Evolutionary conservation across 2,329 filamentous ascomycete species (phyloP), one percentile per base, ranked within the genome.

Genomic region (Pestalotiopsis sp.): DNA sequence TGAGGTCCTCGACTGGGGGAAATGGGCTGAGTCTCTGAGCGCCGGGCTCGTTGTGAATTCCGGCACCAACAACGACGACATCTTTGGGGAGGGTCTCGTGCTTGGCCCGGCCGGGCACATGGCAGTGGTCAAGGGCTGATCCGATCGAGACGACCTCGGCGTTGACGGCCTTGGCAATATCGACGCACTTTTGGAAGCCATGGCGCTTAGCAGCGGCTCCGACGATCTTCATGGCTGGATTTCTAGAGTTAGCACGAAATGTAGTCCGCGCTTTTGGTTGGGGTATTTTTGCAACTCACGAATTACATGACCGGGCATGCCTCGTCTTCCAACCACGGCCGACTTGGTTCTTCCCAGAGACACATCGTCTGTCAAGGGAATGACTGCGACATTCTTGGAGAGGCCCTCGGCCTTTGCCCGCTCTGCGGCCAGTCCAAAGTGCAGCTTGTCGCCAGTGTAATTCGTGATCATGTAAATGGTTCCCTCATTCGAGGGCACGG

Each of bases 391-490:
- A 36, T 90, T 84, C 57, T 91, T 80, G 0, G 90, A 91, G 2
- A 86, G 84, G 11, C 82, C 82, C 14, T 77, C 76, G 0, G 91
- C 91, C 67, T 90, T 89, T 12, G 91, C 91, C 76, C 93, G 92
- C 77, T 93, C 92, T 5, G 91, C 89, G 0, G 89, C 92, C 84
- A 93, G 89, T 4, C 91, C 91, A 72, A 93, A 94, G 76, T 93
- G 92, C 69, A 94, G 81, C 63, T 93, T 87, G 77, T 91, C 89
- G 13, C 89, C 89, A 0, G 91, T 93, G 75, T 93, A 93, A 76
- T 94, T 94, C 86, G 92, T 93, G 9, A 93, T 90, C 23, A 93
- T 86, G 7, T 93, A 86, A 41, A 93, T 79, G 1, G 93, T 90
- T 6, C 92, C 92, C 71, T 89, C 86, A 31, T 87, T 84, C 1